A percentile compares a stretch with the other conserved stretches of the same genome.
phyloP scores from a whole-genome alignment of 2,329 filamentous ascomycete species.

The Cercospora nicotianae region DNA sequence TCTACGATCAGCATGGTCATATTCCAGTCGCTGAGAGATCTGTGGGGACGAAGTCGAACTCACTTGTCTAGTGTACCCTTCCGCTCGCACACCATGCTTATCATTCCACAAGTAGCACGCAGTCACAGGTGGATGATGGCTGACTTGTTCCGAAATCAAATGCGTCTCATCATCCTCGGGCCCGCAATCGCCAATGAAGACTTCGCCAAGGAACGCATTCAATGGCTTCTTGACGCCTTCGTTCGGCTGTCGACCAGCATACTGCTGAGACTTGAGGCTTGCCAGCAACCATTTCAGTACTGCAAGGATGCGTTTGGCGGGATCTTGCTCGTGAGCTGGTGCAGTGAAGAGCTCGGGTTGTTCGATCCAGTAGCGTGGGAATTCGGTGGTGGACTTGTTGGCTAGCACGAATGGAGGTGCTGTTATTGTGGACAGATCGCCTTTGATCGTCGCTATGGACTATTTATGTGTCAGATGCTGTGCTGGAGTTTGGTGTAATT shows the following conservation, averaged over 20 bases:
- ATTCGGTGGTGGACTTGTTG: conserved; percentile 48
- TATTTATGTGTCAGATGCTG: conserved; percentile 13
- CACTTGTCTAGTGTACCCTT: conserved; percentile 48
- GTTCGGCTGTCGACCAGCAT: conserved; percentile 45
- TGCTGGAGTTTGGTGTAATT: too few relatives aligned
- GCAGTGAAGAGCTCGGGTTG: conserved; percentile 49
- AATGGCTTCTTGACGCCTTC: conserved; percentile 53
- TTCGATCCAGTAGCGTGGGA: conserved; percentile 51
- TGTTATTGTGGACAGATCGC: conserved; percentile 50
- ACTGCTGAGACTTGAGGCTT: conserved; percentile 51
- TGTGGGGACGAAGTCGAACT: background rate
- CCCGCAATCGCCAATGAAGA: conserved; percentile 46
- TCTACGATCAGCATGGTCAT: background rate
- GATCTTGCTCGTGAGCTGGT: conserved; percentile 44
- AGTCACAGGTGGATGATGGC: conserved; percentile 50
- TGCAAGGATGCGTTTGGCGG: conserved; percentile 46
- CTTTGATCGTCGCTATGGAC: conserved; percentile 49
- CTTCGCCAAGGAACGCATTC: conserved; percentile 49
- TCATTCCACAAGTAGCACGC: conserved; percentile 52
- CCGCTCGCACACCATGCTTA: conserved; percentile 45
- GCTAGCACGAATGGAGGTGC: conserved; percentile 50
- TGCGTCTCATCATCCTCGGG: conserved; percentile 43
- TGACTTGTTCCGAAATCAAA: conserved; percentile 49
- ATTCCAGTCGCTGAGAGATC: background rate
- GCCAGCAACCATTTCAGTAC: conserved; percentile 54